Evolutionary conservation across 805 yeast genomes (phyloP), one percentile per base, ranked within the genome.

Genomic region (Wickerhamomyces chambardii): DNA sequence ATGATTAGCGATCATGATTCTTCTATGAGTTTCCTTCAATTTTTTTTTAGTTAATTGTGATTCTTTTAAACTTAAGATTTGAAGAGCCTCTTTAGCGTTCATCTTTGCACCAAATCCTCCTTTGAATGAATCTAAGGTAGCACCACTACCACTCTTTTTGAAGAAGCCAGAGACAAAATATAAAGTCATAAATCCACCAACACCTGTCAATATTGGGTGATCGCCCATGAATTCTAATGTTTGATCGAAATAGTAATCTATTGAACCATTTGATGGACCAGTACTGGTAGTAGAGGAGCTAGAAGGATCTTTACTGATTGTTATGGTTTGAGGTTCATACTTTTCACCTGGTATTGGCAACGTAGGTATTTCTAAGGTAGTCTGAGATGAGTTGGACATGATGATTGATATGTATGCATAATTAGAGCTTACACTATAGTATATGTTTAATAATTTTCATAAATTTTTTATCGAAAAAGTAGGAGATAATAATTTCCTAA

Each of bases 101-200:
- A 90, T 86, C 58, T 90, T 92, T n/a, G 74, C 57, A 27, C 89
- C 96, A 60, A 90, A 90, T 1, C 95, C 85, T 38, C 97, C 98
- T 55, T 78, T 85, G 53, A 68, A 63, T 15, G 59, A 56, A 42
- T 77, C 81, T 28, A 65, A 59, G 42, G 69, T 73, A 25, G 47
- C 34, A 29, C 55, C 55, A 2, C 53, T 51, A 27, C 43, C 46
- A 28, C 39, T 44, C 4, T 73, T 59, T 55, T 78, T 82, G 56
- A 78, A 72, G 11, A 74, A 58, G 4, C 89, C 89, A 3, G 89
- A 80, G 15, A 70, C 68, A 35, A 76, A 66, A 48, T 81, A 82
- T 0, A 74, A 73, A 4, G 75, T 61, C 5, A 79, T 73, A 42
- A 81, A 73, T 0, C 72, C 79, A 14, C 94, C 95, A 10, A 78